phyloP scores from a whole-genome alignment of 139 green algal species.

The Mesostigma viride region DNA sequence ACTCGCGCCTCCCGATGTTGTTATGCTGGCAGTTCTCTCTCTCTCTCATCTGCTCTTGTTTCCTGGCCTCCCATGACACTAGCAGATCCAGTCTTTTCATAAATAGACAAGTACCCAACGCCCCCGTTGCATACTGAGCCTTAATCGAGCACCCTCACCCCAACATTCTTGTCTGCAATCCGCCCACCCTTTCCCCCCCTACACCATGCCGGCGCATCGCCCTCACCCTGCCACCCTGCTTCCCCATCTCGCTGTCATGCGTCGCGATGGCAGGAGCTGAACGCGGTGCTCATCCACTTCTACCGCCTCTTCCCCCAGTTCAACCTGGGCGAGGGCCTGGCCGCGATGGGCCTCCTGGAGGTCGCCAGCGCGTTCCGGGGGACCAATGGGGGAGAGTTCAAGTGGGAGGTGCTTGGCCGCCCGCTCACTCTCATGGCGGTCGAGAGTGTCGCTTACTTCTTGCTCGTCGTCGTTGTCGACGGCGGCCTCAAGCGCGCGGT shows the following conservation, averaged over 20 bases:
- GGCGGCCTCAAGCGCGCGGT: slow-evolving; percentile 8
- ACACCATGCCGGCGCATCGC: too few species aligned
- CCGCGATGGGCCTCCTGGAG: slow-evolving; percentile 27
- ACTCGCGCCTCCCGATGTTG: too few species aligned
- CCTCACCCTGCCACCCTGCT: too few species aligned
- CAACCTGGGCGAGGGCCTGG: slow-evolving; percentile 41
- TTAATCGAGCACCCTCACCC: too few species aligned
- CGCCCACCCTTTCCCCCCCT: too few species aligned
- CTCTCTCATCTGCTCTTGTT: too few species aligned
- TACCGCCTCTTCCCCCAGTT: slow-evolving; percentile 39
- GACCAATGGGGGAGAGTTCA: neutral
- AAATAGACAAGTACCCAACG: too few species aligned
- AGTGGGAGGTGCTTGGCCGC: slow-evolving; percentile 14
- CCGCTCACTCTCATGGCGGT: slow-evolving; percentile 10
- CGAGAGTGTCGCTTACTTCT: slow-evolving; percentile 13
- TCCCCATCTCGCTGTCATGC: slow-evolving; percentile 44
- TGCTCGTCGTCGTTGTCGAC: slow-evolving; percentile 14
- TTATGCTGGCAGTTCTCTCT: too few species aligned
- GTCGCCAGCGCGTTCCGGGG: slow-evolving; percentile 18
- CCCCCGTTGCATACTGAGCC: too few species aligned
- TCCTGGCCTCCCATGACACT: too few species aligned
- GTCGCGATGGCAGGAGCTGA: slow-evolving; percentile 23
- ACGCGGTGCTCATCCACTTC: slow-evolving; percentile 36
- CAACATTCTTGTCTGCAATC: too few species aligned
- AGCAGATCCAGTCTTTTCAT: too few species aligned